A percentile compares a stretch with the other conserved stretches of the same genome.
phyloP scores from a whole-genome alignment of 768 basidiomycete species.

The Suillus occidentalis region DNA sequence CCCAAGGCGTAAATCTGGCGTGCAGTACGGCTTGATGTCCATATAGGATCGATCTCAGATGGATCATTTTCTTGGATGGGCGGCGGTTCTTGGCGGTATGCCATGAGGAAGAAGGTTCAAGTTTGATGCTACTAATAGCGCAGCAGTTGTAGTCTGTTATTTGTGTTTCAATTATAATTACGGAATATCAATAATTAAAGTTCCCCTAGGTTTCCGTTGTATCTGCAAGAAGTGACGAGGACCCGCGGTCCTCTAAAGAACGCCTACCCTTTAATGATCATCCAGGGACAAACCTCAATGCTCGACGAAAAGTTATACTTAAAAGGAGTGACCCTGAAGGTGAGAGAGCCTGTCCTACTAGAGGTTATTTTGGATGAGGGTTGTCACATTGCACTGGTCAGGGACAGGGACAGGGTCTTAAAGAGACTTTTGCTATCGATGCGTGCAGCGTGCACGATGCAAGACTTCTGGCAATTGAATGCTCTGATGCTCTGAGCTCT shows the following conservation, averaged over 20 bases:
- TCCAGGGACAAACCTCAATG: neutral
- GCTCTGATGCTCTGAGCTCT: too few species aligned
- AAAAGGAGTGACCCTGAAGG: constrained; percentile 1
- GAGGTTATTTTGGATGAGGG: neutral
- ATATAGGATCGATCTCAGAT: constrained; percentile 69
- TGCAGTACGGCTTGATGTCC: constrained; percentile 78
- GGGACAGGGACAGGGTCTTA: neutral
- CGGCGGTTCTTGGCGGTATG: neutral
- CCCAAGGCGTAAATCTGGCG: constrained; percentile 79
- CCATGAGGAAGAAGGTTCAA: neutral
- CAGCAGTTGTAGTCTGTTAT: neutral
- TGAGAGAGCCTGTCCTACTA: neutral
- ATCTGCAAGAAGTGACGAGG: constrained; percentile 2
- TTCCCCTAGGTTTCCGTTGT: neutral
- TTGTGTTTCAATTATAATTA: neutral
- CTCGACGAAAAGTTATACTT: neutral
- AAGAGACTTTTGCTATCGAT: neutral
- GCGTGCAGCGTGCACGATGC: neutral
- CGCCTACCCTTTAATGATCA: neutral
- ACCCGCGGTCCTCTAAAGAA: constrained; percentile 1
- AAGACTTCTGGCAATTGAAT: neutral
- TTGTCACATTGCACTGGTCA: neutral
- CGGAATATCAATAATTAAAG: neutral
- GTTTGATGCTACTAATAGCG: neutral
- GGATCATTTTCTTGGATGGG: constrained; percentile 12